A percentile compares a stretch with the other conserved stretches of the same genome.
phyloP scores from a whole-genome alignment of 495 filamentous ascomycete genomes.

The Evansstolkia leycettana region DNA sequence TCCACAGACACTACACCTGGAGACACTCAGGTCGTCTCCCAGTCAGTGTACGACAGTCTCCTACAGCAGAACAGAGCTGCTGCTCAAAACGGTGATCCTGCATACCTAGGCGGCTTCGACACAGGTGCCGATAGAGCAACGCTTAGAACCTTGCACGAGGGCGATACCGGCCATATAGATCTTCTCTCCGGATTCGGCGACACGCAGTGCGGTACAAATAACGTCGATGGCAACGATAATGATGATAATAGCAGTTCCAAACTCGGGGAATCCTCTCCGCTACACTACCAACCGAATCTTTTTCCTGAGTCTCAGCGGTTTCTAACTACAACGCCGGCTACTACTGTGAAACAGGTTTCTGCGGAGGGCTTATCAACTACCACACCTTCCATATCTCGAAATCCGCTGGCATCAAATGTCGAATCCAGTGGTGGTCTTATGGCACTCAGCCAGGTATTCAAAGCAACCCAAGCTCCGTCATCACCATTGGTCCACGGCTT shows the following conservation, averaged over 20 bases:
- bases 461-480: constrained; percentile 39
- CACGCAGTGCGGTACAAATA: constrained; percentile 10
- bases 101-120: constrained; percentile 2
- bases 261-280: constrained; percentile 25
- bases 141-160: constrained; percentile 28
- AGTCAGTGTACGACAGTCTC: constrained; percentile 38
- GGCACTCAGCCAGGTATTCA: constrained; percentile 39
- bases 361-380: constrained; percentile 13
- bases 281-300: constrained; percentile 25
- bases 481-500: constrained; percentile 32
- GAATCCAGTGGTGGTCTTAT: constrained; percentile 30
- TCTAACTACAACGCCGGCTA: constrained; percentile 30
- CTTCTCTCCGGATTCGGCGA: constrained; percentile 30
- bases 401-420: constrained; percentile 32
- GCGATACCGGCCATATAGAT: constrained; percentile 37
- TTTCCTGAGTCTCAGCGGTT: constrained; percentile 41
- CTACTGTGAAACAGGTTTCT: constrained; percentile 20
- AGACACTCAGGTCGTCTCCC: constrained; percentile 42
- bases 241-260: constrained; percentile 26
- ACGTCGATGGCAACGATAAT: constrained; percentile 22
- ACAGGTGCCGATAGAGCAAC: constrained; percentile 21
- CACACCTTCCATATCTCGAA: constrained; percentile 32
- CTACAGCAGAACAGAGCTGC: constrained; percentile 24
- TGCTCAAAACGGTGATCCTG: constrained; percentile 1
- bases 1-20: constrained; percentile 22